Percentiles rank a stretch among this genome's conserved stretches.
Evolutionary conservation across 2,329 filamentous ascomycete genomes (phyloP).

Genomic region (Penicillium nordicum): DNA sequence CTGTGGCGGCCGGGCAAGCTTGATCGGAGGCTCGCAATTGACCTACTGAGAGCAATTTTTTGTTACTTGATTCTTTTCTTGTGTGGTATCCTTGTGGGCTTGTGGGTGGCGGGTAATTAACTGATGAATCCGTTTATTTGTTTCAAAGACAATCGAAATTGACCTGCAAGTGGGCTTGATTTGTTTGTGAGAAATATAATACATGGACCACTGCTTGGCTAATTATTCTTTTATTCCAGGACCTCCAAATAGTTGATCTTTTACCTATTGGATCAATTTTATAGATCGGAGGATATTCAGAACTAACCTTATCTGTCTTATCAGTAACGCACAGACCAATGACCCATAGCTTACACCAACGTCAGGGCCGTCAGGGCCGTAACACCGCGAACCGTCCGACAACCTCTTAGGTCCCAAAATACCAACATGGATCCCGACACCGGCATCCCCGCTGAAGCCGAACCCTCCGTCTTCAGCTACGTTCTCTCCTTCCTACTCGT

Average conservation of each 20-base stretch:
- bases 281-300: background rate
- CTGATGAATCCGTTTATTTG: background rate
- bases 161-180: background rate
- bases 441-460: constrained; percentile 19
- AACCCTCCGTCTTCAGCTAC: constrained; percentile 65
- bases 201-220: background rate
- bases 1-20: constrained; percentile 4
- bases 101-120: background rate
- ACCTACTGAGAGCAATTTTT: background rate
- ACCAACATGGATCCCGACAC: constrained; percentile 33
- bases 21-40: constrained; percentile 5
- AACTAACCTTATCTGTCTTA: constrained; percentile 1
- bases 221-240: background rate
- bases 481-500: constrained; percentile 86
- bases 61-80: background rate
- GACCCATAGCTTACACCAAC: background rate
- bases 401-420: background rate
- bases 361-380: background rate
- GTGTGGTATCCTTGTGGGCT: background rate
- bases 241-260: background rate
- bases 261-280: background rate
- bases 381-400: background rate
- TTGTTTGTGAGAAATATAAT: background rate
- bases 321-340: background rate
- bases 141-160: background rate